These are phyloP conservation scores for Elongisporangium undulatum DNA, from an alignment of 352 stramenopile genomes.

Conservation along the genomic window DNA sequence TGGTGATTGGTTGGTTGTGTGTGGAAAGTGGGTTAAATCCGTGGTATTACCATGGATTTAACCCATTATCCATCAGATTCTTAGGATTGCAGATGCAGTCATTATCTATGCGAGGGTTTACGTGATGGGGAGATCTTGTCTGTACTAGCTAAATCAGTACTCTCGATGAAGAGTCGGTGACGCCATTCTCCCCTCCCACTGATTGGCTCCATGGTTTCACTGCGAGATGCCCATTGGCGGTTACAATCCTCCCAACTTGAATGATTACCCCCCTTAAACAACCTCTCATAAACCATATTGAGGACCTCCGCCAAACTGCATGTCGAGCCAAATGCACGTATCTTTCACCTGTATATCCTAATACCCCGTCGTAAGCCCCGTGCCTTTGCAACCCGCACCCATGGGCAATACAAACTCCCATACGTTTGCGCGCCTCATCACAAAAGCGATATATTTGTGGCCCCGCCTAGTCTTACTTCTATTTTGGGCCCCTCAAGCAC, in stretches of 20 bases:
- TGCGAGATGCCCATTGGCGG: neutral
- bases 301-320: neutral
- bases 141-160: neutral
- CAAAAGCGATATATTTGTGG: neutral
- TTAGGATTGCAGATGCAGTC: too few relatives aligned
- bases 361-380: neutral
- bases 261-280: slow-evolving; percentile 4
- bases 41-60: too few relatives aligned
- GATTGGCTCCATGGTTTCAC: neutral
- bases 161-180: neutral
- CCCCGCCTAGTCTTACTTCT: neutral
- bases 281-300: slow-evolving; percentile 1
- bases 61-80: too few relatives aligned
- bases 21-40: too few relatives aligned
- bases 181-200: neutral
- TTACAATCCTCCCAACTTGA: neutral
- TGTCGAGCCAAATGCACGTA: neutral
- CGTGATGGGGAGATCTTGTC: neutral
- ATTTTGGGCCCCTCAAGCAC: neutral
- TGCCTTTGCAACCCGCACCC: neutral
- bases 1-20: too few relatives aligned
- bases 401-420: neutral
- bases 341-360: neutral
- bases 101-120: neutral
- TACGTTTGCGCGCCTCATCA: neutral